Percentiles rank a stretch among this genome's conserved stretches.
These are phyloP conservation scores for Rickenella mellea DNA, from an alignment of 768 basidiomycete genomes.

Conservation along the genomic window DNA sequence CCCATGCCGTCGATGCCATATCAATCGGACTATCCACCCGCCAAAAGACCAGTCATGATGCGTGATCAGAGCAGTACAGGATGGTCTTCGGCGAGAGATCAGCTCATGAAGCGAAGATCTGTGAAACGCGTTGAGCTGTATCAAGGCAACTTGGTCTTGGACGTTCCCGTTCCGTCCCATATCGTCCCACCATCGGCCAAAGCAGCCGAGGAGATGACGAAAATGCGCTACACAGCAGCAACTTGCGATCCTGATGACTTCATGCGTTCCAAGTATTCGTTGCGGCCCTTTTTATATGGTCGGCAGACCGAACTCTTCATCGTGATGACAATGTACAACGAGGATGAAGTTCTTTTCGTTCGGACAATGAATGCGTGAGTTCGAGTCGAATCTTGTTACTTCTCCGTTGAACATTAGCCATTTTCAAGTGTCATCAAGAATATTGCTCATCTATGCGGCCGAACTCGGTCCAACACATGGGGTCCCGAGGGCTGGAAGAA, in stretches of 20 bases:
- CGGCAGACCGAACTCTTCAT: slow-evolving; percentile 89
- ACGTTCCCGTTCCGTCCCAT: slow-evolving; percentile 69
- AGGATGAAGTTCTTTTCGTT: slow-evolving; percentile 72
- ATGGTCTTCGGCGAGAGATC: slow-evolving; percentile 62
- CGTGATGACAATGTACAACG: slow-evolving; percentile 96
- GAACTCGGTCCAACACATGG: slow-evolving; percentile 69
- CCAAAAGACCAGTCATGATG: slow-evolving; percentile 37
- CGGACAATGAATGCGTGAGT: slow-evolving; percentile 80
- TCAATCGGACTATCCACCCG: slow-evolving; percentile 54
- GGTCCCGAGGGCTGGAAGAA: slow-evolving; percentile 88
- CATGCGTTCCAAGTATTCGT: slow-evolving; percentile 64
- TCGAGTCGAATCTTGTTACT: slow-evolving; percentile 1
- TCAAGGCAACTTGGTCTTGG: slow-evolving; percentile 79
- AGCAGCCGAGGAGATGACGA: slow-evolving; percentile 64
- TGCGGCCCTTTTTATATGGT: slow-evolving; percentile 69
- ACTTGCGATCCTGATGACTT: slow-evolving; percentile 89
- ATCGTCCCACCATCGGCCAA: slow-evolving; percentile 63
- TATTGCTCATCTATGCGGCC: slow-evolving; percentile 65
- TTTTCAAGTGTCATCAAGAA: slow-evolving; percentile 71
- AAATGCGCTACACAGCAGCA: slow-evolving; percentile 82
- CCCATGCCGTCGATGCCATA: slow-evolving; percentile 50
- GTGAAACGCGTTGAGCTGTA: slow-evolving; percentile 71
- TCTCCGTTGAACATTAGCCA: background rate
- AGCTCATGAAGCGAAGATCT: slow-evolving; percentile 75
- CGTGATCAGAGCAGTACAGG: slow-evolving; percentile 38